These are phyloP conservation scores for Orychophragmus violaceus DNA, from an alignment of 345 rosid genomes.

Conservation along the genomic window DNA sequence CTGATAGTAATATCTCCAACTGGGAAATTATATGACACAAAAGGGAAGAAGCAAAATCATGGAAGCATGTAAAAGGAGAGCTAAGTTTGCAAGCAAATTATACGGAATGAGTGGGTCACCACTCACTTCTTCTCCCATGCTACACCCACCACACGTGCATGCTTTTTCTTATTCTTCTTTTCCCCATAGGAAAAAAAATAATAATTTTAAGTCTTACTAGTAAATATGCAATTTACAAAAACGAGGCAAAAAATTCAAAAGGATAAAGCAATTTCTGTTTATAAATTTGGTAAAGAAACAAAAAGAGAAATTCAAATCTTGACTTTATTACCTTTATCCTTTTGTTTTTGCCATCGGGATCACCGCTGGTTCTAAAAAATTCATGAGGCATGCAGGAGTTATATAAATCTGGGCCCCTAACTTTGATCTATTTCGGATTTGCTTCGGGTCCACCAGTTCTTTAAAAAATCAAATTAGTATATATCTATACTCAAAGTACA, in stretches of 20 bases:
- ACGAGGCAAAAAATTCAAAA: conserved; percentile 17
- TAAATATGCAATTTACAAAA: neutral
- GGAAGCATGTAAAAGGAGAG: conserved; percentile 56
- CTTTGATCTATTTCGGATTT: conserved; percentile 20
- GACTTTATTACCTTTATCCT: conserved; percentile 24
- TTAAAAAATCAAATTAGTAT: neutral
- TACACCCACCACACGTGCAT: conserved; percentile 43
- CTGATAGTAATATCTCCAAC: too few relatives aligned
- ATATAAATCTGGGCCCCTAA: conserved; percentile 26
- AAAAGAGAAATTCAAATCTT: conserved; percentile 27
- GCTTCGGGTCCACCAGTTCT: conserved; percentile 11
- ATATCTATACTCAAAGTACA: neutral
- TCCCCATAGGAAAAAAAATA: neutral
- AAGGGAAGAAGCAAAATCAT: conserved; percentile 30
- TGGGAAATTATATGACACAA: too few relatives aligned
- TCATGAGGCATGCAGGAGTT: conserved; percentile 32
- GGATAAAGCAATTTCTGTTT: conserved; percentile 8
- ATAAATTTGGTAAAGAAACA: conserved; percentile 11
- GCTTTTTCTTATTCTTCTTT: neutral
- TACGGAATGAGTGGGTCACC: conserved; percentile 37
- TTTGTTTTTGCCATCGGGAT: conserved; percentile 28
- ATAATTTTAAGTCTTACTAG: neutral
- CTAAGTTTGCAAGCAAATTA: conserved; percentile 43
- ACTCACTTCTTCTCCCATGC: conserved; percentile 17
- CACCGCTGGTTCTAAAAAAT: conserved; percentile 14